These are phyloP conservation scores for Sclerotinia sclerotiorum DNA, from an alignment of 2,329 filamentous ascomycete genomes.

Conservation along the genomic window DNA sequence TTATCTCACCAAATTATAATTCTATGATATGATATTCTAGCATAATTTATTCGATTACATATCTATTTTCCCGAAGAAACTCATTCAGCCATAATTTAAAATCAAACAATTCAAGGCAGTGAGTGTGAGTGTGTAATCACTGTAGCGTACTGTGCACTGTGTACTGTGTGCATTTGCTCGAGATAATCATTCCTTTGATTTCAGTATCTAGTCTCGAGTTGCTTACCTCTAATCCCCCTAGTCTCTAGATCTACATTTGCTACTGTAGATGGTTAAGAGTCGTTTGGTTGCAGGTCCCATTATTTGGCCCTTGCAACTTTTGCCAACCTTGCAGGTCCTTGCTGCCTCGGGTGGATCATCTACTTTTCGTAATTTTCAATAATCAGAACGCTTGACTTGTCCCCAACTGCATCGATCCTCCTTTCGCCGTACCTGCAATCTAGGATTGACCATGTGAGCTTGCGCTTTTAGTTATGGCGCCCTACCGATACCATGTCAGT, in stretches of 20 bases:
- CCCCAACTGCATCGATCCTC: slow-evolving; percentile 26
- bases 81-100: slow-evolving; percentile 3
- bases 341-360: slow-evolving; percentile 27
- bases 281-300: slow-evolving; percentile 12
- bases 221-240: background rate
- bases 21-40: background rate
- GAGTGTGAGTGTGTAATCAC: background rate
- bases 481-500: slow-evolving; percentile 32
- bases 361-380: slow-evolving; percentile 21
- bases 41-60: background rate
- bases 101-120: background rate
- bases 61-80: background rate
- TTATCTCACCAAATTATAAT: background rate
- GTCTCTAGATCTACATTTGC: slow-evolving; percentile 20
- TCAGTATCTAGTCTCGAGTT: background rate
- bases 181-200: background rate
- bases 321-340: slow-evolving; percentile 18
- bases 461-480: slow-evolving; percentile 27
- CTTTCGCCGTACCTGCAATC: slow-evolving; percentile 30
- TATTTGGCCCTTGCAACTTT: slow-evolving; percentile 26
- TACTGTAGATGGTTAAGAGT: slow-evolving; percentile 18
- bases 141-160: background rate
- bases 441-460: slow-evolving; percentile 36
- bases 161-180: background rate
- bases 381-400: slow-evolving; percentile 23